These are phyloP conservation scores for Chytriomyces confervae DNA, from an alignment of 192 early-diverging fungal species.

Conservation along the genomic window DNA sequence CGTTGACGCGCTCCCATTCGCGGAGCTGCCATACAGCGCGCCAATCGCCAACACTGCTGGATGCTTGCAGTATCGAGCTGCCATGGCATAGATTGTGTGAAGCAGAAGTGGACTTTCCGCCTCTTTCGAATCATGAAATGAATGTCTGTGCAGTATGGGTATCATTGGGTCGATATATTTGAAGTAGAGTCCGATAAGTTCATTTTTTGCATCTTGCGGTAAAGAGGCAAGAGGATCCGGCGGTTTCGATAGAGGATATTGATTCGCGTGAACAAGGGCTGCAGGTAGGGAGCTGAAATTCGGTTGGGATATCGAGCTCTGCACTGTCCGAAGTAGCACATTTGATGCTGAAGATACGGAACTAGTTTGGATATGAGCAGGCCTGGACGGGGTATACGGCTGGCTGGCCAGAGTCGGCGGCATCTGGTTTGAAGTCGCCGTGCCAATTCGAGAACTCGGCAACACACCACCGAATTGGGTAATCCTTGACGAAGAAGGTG, in stretches of 20 bases:
- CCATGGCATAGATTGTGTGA: constrained; percentile 53
- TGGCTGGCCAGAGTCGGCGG: too few species aligned
- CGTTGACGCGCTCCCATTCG: background rate
- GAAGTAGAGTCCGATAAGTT: constrained; percentile 52
- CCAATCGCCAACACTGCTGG: constrained; percentile 31
- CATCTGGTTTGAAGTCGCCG: too few species aligned
- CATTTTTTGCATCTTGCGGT: constrained; percentile 44
- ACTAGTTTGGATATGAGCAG: too few species aligned
- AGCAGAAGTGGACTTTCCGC: constrained; percentile 43
- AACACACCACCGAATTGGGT: too few species aligned
- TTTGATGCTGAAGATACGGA: too few species aligned
- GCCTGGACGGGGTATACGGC: too few species aligned
- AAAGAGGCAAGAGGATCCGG: constrained; percentile 7
- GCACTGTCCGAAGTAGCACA: too few species aligned
- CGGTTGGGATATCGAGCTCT: too few species aligned
- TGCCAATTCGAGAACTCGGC: too few species aligned
- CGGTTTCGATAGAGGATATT: background rate
- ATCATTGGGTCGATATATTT: constrained; percentile 43
- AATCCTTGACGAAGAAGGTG: too few species aligned
- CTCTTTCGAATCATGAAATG: constrained; percentile 32
- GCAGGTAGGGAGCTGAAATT: too few species aligned
- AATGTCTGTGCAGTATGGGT: constrained; percentile 41
- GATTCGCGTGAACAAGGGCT: too few species aligned
- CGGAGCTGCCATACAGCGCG: background rate
- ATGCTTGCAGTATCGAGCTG: constrained; percentile 49